A percentile compares a stretch with the other conserved stretches of the same genome.
Conservation (phyloP, 192 early-diverging fungal genomes). For the Entomortierella chlamydospora region DNA sequence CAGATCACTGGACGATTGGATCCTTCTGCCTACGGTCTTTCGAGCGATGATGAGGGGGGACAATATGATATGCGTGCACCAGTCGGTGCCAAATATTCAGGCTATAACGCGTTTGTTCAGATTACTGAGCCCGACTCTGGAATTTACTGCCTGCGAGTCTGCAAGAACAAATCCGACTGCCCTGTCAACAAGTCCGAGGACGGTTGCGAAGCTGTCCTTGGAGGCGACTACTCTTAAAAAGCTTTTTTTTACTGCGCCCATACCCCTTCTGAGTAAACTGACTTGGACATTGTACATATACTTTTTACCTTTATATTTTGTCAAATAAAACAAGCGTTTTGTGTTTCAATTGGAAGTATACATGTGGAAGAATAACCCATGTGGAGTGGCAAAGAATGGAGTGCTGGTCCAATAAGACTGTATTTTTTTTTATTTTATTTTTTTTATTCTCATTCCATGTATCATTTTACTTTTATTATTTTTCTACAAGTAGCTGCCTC, state of each 20-base stretch:
- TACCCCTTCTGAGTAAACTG: too few relatives aligned
- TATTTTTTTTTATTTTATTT: too few relatives aligned
- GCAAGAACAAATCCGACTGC: conserved; percentile 24
- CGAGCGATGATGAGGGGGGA: conserved; percentile 41
- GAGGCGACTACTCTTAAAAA: conserved; percentile 14
- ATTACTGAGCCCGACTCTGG: conserved; percentile 49
- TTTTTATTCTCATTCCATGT: too few relatives aligned
- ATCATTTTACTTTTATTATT: neutral
- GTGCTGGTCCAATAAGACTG: too few relatives aligned
- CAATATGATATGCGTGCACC: conserved; percentile 57
- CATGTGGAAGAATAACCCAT: too few relatives aligned
- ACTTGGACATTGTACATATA: too few relatives aligned
- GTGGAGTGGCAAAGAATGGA: too few relatives aligned
- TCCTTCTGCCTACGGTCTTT: conserved; percentile 35
- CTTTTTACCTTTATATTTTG: too few relatives aligned
- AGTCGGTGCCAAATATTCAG: conserved; percentile 41
- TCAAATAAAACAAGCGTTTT: too few relatives aligned
- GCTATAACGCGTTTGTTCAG: conserved; percentile 50
- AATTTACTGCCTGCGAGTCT: conserved; percentile 53
- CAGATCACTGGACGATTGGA: conserved; percentile 53
- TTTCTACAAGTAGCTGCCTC: conserved; percentile 27
- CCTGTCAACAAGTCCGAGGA: neutral
- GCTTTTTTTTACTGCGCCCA: too few relatives aligned
- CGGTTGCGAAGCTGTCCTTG: conserved; percentile 9
- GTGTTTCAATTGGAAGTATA: too few relatives aligned